A percentile compares a stretch with the other conserved stretches of the same genome.
These are phyloP conservation scores for Nidularia pulvinata DNA, from an alignment of 768 basidiomycete species.

Conservation along the genomic window DNA sequence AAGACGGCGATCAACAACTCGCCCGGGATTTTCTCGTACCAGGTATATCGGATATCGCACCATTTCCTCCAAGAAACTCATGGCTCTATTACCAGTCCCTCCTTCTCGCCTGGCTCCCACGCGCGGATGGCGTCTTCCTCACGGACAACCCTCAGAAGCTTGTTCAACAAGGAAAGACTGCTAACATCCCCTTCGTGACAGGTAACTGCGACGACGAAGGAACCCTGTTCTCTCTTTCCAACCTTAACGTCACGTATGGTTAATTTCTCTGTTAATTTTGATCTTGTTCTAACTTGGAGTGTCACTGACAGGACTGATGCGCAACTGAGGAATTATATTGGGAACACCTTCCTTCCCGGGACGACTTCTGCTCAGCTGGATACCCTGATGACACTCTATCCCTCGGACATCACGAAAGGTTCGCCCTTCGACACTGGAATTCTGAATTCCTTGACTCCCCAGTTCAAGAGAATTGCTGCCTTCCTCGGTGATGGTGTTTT, in stretches of 20 bases:
- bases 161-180: conserved; percentile 28
- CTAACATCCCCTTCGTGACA: conserved; percentile 33
- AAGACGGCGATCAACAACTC: conserved; percentile 35
- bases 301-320: conserved; percentile 15
- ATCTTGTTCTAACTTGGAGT: neutral
- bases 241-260: conserved; percentile 22
- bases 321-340: conserved; percentile 15
- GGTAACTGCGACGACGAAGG: conserved; percentile 44
- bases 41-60: conserved; percentile 18
- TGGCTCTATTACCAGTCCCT: conserved; percentile 21
- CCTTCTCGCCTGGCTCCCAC: conserved; percentile 34
- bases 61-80: no score
- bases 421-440: conserved; percentile 52
- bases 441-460: conserved; percentile 39
- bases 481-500: conserved; percentile 50
- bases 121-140: conserved; percentile 36
- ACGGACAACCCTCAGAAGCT: conserved; percentile 27
- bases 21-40: conserved; percentile 35
- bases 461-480: conserved; percentile 49
- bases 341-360: conserved; percentile 26
- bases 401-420: conserved; percentile 36
- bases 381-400: conserved; percentile 30
- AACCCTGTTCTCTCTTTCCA: conserved; percentile 21
- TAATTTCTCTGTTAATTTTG: neutral
- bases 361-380: conserved; percentile 22